Evolutionary conservation across 331 rosid species (phyloP), one percentile per base, ranked within the genome.

Genomic region (Quercus tomentella): DNA sequence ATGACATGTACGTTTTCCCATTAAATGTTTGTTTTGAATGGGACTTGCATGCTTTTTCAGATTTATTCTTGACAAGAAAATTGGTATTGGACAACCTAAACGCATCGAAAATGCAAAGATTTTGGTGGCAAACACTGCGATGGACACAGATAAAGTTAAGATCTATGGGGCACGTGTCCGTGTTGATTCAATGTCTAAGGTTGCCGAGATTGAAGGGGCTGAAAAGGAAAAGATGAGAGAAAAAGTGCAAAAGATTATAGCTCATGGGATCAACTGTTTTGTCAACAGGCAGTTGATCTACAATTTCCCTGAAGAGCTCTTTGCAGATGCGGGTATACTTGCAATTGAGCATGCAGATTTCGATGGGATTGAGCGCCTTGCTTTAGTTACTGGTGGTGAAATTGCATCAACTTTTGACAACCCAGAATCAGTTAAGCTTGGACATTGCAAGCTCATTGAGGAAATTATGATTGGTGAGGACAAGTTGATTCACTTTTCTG

Each of bases 321-420:
- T 96, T 87, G 99, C 99, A 37, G 98, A 96, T 90, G 96, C 97
- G 0, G 98, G 99, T 86, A 84, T 96, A 54, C 91, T 96, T 70
- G 98, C 99, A 4, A 96, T 96, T 87, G 98, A 96, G 89, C 98
- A 96, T 87, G 99, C 99, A 83, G 99, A 96, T 90, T 96, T 96
- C 82, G 99, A 93, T 85, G 99, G 98, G 79, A 91, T 93, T 73
- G 99, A 93, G 86, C 98, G 96, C 33, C 76, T 96, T 86, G 99
- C 92, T 33, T 79, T 96, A 81, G 99, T 96, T 56, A 93, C 98
- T 72, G 99, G 98, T 63, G 99, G 98, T 80, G 99, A 96, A 71
- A 96, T 96, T 87, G 99, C 98, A 7, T 93, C 99, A 73, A 93
- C 99, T 18, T 95, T 92, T 79, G 97, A 95, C 89, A 95, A 93